These are phyloP conservation scores for Ustilago hordei DNA, from an alignment of 1,284 basidiomycete genomes.

Conservation along the genomic window DNA sequence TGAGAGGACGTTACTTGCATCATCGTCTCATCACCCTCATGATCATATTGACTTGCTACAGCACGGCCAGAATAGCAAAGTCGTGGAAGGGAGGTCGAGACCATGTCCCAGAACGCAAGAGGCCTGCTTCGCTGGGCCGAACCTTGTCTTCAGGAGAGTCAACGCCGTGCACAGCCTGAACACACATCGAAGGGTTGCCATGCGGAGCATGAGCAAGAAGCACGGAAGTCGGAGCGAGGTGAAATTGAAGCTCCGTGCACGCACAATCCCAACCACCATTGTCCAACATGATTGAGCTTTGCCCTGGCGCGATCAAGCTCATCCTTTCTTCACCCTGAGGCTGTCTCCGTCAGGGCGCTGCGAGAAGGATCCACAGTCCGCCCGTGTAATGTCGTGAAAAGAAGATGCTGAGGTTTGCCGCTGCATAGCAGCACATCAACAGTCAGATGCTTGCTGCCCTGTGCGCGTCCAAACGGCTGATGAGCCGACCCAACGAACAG, in stretches of 20 bases:
- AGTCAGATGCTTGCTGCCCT: too few species aligned
- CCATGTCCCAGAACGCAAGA: conserved; percentile 3
- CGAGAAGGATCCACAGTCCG: neutral
- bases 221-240: too few species aligned
- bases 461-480: too few species aligned
- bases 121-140: neutral
- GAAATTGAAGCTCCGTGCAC: too few species aligned
- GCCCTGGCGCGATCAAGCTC: conserved; percentile 9
- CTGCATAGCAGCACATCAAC: too few species aligned
- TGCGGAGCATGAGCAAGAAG: neutral
- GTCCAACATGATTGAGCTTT: neutral
- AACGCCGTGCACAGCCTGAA: neutral
- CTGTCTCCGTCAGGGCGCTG: neutral
- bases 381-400: neutral
- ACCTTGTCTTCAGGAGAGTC: neutral
- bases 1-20: neutral
- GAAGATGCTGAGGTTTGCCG: neutral
- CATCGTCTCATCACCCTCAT: neutral
- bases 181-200: neutral
- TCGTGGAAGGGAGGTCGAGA: conserved; percentile 8
- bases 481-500: too few species aligned
- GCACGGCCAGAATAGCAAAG: neutral
- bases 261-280: too few species aligned
- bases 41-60: neutral
- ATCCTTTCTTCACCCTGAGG: neutral